A percentile compares a stretch with the other conserved stretches of the same genome.
Conservation (phyloP, 257 asterid species). For the Salvia splendens region DNA sequence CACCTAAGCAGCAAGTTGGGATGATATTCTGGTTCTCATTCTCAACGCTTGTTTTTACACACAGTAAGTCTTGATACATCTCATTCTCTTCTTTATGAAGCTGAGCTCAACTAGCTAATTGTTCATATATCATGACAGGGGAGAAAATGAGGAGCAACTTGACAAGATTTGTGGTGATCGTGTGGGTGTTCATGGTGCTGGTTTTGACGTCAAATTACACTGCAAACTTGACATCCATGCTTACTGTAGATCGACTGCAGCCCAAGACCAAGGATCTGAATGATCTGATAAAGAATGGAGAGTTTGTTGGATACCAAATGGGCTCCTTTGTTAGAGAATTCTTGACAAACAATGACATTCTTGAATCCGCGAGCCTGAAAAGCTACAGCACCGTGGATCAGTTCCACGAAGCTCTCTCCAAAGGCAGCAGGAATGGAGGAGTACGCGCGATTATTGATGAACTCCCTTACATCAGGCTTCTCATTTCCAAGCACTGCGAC, state of each 20-base stretch:
- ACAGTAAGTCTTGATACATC: background rate
- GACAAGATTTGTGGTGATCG: background rate
- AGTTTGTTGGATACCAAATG: conserved; percentile 44
- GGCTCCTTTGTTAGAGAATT: conserved; percentile 45
- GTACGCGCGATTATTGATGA: no score
- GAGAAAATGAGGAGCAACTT: conserved; percentile 34
- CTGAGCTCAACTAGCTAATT: background rate
- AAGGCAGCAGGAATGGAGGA: conserved; percentile 54
- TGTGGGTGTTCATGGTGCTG: no score
- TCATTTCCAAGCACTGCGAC: no score
- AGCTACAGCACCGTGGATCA: conserved; percentile 37
- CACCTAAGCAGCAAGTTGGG: conserved; percentile 50
- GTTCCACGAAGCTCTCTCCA: conserved; percentile 44
- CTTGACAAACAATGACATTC: conserved; percentile 28
- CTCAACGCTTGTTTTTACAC: conserved; percentile 57
- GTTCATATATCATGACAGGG: conserved; percentile 33
- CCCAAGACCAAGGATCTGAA: conserved; percentile 27
- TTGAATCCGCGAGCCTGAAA: conserved; percentile 31
- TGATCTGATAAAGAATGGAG: conserved; percentile 41
- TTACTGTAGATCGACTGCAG: conserved; percentile 39
- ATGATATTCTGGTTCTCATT: conserved; percentile 54
- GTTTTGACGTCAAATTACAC: no score
- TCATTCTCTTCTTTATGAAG: background rate
- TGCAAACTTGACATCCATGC: no score
- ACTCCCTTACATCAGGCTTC: no score